Percentiles rank a stretch among this genome's conserved stretches.
These are phyloP conservation scores for Colletotrichum orbiculare DNA, from an alignment of 2,329 filamentous ascomycete genomes.

Conservation along the genomic window DNA sequence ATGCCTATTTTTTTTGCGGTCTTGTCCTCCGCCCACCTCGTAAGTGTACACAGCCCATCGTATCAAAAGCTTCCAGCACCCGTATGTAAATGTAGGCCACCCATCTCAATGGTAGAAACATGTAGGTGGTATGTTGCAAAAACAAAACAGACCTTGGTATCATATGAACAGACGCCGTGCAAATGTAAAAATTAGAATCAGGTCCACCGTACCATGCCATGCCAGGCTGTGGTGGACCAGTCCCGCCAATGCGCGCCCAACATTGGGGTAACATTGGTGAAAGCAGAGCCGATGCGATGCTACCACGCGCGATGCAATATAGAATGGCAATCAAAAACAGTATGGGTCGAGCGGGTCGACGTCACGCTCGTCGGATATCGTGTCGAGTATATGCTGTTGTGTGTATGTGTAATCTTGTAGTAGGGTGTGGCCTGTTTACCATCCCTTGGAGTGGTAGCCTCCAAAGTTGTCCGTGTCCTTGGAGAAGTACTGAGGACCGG, in stretches of 20 bases:
- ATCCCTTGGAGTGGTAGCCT: constrained; percentile 87
- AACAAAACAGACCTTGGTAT: constrained; percentile 39
- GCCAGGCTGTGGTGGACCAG: background rate
- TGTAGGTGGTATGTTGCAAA: constrained; percentile 35
- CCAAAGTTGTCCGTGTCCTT: constrained; percentile 72
- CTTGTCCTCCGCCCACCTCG: constrained; percentile 5
- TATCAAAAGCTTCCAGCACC: constrained; percentile 17
- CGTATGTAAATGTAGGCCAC: constrained; percentile 26
- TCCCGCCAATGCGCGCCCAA: constrained; percentile 9
- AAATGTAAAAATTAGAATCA: constrained; percentile 34
- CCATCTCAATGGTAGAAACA: constrained; percentile 31
- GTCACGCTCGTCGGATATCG: constrained; percentile 29
- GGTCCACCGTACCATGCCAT: background rate
- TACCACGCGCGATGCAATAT: constrained; percentile 37
- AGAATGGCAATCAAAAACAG: constrained; percentile 20
- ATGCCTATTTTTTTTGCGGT: constrained; percentile 19
- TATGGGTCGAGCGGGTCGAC: constrained; percentile 20
- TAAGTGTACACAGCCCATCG: constrained; percentile 34
- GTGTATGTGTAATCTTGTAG: constrained; percentile 16
- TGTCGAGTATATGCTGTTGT: constrained; percentile 34
- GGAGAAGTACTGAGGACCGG: constrained; percentile 85
- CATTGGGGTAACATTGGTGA: constrained; percentile 27
- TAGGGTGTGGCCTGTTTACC: constrained; percentile 61
- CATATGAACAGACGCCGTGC: constrained; percentile 37
- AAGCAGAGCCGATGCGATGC: constrained; percentile 28